A percentile compares a stretch with the other conserved stretches of the same genome.
These are phyloP conservation scores for Gamsiella multidivaricata DNA, from an alignment of 192 early-diverging fungal species.

Conservation along the genomic window DNA sequence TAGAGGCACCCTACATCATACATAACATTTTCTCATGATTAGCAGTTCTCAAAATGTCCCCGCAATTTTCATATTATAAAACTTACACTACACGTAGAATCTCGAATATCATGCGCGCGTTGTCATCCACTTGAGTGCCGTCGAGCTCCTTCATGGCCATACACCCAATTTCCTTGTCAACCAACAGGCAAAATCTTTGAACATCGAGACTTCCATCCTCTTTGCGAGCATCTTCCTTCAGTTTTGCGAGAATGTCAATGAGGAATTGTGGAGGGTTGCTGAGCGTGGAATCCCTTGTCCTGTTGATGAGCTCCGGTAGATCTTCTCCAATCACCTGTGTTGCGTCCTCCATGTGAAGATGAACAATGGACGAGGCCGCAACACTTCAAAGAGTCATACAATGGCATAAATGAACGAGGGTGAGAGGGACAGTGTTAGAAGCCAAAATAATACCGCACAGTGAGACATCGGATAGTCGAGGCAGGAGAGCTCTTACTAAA, in stretches of 20 bases:
- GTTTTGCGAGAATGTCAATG: slow-evolving; percentile 1
- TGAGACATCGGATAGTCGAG: not conserved
- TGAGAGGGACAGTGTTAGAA: slow-evolving; percentile 1
- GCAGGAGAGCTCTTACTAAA: slow-evolving; percentile 6
- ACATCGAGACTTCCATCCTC: slow-evolving; percentile 12
- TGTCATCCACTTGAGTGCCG: not conserved
- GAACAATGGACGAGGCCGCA: slow-evolving; percentile 13
- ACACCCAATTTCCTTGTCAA: slow-evolving; percentile 14
- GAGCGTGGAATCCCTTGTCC: slow-evolving; percentile 11
- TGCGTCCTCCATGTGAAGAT: slow-evolving; percentile 12
- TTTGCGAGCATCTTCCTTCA: slow-evolving; percentile 16
- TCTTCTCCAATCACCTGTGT: slow-evolving; percentile 8
- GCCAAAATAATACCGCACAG: not conserved
- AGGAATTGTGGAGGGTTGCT: slow-evolving; percentile 2
- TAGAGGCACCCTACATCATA: slow-evolving; percentile 8
- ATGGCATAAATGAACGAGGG: not conserved
- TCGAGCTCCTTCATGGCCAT: slow-evolving; percentile 7
- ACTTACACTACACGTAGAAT: slow-evolving; percentile 17
- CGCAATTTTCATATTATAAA: not conserved
- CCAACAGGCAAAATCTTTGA: not conserved
- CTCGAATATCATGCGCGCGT: slow-evolving; percentile 1
- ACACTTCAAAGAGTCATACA: slow-evolving; percentile 1
- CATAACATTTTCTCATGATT: slow-evolving; percentile 1
- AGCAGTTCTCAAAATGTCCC: not conserved
- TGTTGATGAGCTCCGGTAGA: slow-evolving; percentile 4